Base-by-base conservation (phyloP, 129 eudicot genomes). In the Lonicera japonica region DNA sequence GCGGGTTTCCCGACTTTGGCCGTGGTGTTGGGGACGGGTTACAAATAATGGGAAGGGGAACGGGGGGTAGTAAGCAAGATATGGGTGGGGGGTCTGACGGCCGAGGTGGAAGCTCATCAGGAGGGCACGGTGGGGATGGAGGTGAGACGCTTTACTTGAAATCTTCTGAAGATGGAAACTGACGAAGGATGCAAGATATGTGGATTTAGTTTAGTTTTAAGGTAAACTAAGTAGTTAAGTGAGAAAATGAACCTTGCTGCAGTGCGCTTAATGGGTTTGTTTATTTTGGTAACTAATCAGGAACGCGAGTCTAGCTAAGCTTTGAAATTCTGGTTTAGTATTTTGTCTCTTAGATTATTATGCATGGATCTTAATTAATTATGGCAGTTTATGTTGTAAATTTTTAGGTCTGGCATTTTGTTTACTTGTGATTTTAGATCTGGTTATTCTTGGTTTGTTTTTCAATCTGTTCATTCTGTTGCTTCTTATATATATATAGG, bases 111-210 rank as follows among this genome's bases (percentile, higher is more conserved):
- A 47, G 54, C 64, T 52, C 61, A 0, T 21, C 21, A 15, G 62
- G 71, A 15, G 58, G 67, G 55, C 56, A 47, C 24, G 68, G 68
- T 21, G 71, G 5, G 4, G 72, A 57, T 24, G 73, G 71, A 8
- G 54, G 79, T 4, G 74, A 74, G 64, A 57, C 64, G 0, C 74
- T 61, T 51, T 74, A 74, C 70, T 62, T 74, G 74, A 74, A 74
- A 47, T 62, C 79, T 11, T 39, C 58, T 12, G 74, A 74, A 5
- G 79, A 74, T 34, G 62, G 69, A 12, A 67, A 56, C 13, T 61
- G 34, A 62, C 15, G 60, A 39, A 50, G 65, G 6, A 6, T 29
- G 2, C 0, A 25, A 56, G 58, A 34, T n/a, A 43, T 24, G 23
- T 64, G 59, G 36, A 29, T 41, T 22, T 20, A 62, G 43, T 23